Conservation (phyloP, 2,329 filamentous ascomycete species). For the Trematosphaeria pertusa region DNA sequence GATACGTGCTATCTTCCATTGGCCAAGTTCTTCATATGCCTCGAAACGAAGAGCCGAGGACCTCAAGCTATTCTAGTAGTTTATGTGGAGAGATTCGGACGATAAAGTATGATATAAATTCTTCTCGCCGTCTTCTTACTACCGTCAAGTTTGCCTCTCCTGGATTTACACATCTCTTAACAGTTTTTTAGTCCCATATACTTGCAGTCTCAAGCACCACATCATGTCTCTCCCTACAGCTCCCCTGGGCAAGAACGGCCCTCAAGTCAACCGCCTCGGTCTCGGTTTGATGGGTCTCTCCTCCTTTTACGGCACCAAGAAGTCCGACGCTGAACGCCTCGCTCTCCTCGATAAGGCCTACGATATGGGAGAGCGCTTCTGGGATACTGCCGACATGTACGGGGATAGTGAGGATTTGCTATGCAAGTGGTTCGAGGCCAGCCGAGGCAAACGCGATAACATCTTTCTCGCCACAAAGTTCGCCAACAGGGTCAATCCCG, state of each 20-base stretch:
- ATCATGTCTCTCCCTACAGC: constrained; percentile 49
- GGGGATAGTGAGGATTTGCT: constrained; percentile 46
- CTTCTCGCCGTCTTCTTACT: too few relatives aligned
- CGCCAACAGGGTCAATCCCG: constrained; percentile 59
- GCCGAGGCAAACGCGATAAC: constrained; percentile 49
- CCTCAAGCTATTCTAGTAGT: too few relatives aligned
- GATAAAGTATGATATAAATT: too few relatives aligned
- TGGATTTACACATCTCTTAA: too few relatives aligned
- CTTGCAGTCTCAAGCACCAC: background rate
- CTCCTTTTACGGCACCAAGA: constrained; percentile 54
- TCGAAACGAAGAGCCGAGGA: too few relatives aligned
- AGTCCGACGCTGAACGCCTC: constrained; percentile 58
- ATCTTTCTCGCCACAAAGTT: constrained; percentile 56
- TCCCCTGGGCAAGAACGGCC: constrained; percentile 58
- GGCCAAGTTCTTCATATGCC: too few relatives aligned
- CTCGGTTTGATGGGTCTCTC: constrained; percentile 60
- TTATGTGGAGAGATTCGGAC: too few relatives aligned
- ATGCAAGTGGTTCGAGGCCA: constrained; percentile 43
- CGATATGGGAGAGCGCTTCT: constrained; percentile 52
- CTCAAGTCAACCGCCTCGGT: constrained; percentile 57
- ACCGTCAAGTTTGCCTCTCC: too few relatives aligned
- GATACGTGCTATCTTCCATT: too few relatives aligned
- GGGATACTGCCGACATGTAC: constrained; percentile 38
- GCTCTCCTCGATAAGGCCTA: constrained; percentile 58
- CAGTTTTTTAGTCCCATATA: background rate